Conservation (phyloP, 495 filamentous ascomycete species). For the Daldinia bambusicola region DNA sequence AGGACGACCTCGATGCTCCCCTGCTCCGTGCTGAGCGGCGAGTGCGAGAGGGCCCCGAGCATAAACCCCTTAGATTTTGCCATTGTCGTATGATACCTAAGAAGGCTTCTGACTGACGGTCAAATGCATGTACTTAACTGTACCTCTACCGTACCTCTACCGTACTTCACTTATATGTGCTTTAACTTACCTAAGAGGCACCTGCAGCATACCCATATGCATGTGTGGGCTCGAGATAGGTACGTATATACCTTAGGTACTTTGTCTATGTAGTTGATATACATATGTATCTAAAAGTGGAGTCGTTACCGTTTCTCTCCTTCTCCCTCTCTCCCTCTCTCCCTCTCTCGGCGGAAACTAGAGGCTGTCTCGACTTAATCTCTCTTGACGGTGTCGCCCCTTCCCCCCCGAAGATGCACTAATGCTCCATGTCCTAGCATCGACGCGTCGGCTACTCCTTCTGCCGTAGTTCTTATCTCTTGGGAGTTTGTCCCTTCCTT, state of each 20-base stretch:
- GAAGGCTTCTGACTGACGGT: constrained; percentile 25
- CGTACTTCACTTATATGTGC: too few species aligned
- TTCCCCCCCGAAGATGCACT: constrained; percentile 33
- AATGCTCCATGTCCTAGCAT: constrained; percentile 3
- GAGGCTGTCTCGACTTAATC: constrained; percentile 44
- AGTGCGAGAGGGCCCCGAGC: constrained; percentile 16
- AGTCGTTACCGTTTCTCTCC: constrained; percentile 21
- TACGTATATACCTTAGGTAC: constrained; percentile 24
- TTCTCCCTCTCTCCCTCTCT: too few species aligned
- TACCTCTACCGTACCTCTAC: too few species aligned
- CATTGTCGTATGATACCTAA: neutral
- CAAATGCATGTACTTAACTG: neutral
- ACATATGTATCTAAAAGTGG: constrained; percentile 36
- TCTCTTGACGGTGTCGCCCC: constrained; percentile 32
- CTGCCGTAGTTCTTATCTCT: constrained; percentile 1
- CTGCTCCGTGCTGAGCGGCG: constrained; percentile 10
- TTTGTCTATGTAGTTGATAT: constrained; percentile 40
- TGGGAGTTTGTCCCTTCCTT: constrained; percentile 8
- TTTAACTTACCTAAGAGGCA: too few species aligned
- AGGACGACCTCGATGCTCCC: neutral
- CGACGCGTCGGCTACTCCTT: neutral
- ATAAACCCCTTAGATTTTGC: constrained; percentile 8
- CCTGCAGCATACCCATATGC: too few species aligned
- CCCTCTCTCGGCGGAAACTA: constrained; percentile 34
- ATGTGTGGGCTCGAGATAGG: neutral